Evolutionary conservation across 805 yeast genomes (phyloP), one percentile per base, ranked within the genome.

Genomic region (Sporopachydermia quercuum): DNA sequence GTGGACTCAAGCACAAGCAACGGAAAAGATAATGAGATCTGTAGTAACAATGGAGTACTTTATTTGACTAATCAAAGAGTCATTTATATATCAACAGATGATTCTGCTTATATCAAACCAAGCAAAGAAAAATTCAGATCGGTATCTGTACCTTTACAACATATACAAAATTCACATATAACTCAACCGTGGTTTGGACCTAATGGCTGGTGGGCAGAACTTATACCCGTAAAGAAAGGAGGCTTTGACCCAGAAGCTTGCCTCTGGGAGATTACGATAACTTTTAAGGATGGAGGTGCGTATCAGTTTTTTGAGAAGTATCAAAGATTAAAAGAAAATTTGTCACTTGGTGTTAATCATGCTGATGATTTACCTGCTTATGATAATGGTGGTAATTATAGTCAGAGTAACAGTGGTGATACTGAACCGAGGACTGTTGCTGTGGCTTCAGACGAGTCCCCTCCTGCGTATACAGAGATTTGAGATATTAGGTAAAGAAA

Each of bases 111-210:
- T 52, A 4, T 55, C 51, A 43, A 37, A 35, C 4, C 54, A 54
- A 2, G 40, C 34, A 5, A 48, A 50, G 40, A 46, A 46, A 41
- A 43, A 18, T 56, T 58, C 38, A 38, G 39, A 18, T 35, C 42
- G 2, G 17, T 50, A 4, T 36, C 39, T 5, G 43, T 55, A n/a
- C 52, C 54, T 3, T 37, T 57, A 14, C 36, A 39, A 11, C 36
- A 43, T 5, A 39, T 54, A 18, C 45, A 40, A 18, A 46, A 47
- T 16, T 42, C 47, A 17, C 36, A 40, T 19, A 37, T 57, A 14
- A 43, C 47, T 5, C 57, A 55, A 48, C 63, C 63, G 4, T 58
- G 60, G 59, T 47, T 58, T 17, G 63, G 63, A 3, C 61, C 63
- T 15, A 52, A 58, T 39, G 43, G 45, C 16, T 55, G 58, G 58